phyloP scores from a whole-genome alignment of 2,329 filamentous ascomycete species.

The Colletotrichum agaves region DNA sequence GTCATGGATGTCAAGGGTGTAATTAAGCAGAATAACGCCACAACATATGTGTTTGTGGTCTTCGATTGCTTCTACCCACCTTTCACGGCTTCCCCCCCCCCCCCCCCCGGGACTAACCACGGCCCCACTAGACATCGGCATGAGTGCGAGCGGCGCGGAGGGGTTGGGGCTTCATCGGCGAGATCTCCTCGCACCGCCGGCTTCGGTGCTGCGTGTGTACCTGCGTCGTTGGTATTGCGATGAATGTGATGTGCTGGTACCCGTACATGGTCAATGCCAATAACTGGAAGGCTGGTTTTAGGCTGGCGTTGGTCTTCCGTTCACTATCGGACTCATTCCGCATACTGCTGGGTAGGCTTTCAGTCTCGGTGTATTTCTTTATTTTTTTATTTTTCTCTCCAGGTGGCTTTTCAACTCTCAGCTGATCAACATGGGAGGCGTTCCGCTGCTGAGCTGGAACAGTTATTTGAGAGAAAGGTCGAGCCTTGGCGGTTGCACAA shows the following conservation, averaged over 20 bases:
- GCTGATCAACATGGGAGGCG: slow-evolving; percentile 20
- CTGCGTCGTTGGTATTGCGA: slow-evolving; percentile 38
- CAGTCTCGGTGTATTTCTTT: no score
- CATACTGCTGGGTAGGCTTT: slow-evolving; percentile 5
- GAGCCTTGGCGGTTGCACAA: slow-evolving; percentile 42
- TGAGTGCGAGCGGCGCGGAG: slow-evolving; percentile 43
- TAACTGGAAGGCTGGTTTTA: slow-evolving; percentile 47
- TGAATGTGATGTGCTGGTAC: slow-evolving; percentile 41
- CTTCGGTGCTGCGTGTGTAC: slow-evolving; percentile 43
- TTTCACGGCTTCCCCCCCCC: no score
- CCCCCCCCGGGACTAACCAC: no score
- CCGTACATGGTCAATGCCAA: slow-evolving; percentile 48
- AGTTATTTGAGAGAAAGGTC: slow-evolving; percentile 44
- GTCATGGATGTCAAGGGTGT: slow-evolving; percentile 34
- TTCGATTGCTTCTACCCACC: slow-evolving; percentile 34
- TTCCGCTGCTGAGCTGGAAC: slow-evolving; percentile 43
- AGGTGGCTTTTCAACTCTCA: no score
- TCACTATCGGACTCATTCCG: slow-evolving; percentile 41
- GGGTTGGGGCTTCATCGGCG: slow-evolving; percentile 46
- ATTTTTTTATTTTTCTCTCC: not conserved
- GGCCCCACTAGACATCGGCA: slow-evolving; percentile 39
- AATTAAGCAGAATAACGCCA: slow-evolving; percentile 15
- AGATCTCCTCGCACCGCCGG: slow-evolving; percentile 49
- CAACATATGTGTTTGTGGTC: slow-evolving; percentile 30
- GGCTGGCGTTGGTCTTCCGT: slow-evolving; percentile 43